Evolutionary conservation across 441 rosid species (phyloP).

Genomic region (Cnidoscolus chayamansa): DNA sequence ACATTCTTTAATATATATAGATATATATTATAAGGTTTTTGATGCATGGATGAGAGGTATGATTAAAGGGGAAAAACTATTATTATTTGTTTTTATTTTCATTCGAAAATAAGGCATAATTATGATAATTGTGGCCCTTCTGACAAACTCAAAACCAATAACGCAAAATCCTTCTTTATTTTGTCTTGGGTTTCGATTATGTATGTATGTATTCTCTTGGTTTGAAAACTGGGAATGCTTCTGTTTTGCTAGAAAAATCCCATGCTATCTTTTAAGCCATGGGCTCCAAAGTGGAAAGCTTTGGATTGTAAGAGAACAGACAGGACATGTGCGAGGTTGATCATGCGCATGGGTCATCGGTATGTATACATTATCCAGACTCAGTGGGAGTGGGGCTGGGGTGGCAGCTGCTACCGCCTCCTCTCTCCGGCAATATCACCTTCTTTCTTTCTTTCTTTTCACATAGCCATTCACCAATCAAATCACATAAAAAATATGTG

Average conservation of each 20-base stretch:
- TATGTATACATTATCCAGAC: background rate
- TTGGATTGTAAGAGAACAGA: constrained; percentile 27
- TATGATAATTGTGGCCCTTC: constrained; percentile 26
- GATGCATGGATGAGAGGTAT: constrained; percentile 31
- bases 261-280: background rate
- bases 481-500: constrained; percentile 19
- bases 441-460: too few relatives aligned
- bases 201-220: too few relatives aligned
- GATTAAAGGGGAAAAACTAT: background rate
- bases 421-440: background rate
- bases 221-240: too few relatives aligned
- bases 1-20: constrained; percentile 5
- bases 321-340: constrained; percentile 40
- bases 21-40: constrained; percentile 6
- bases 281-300: constrained; percentile 4
- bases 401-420: constrained; percentile 3
- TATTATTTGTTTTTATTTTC: too few relatives aligned
- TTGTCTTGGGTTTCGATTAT: too few relatives aligned
- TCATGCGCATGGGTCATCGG: constrained; percentile 24
- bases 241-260: constrained; percentile 14
- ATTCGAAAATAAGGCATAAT: constrained; percentile 33
- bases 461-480: background rate
- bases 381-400: constrained; percentile 12
- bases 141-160: constrained; percentile 35
- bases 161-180: constrained; percentile 5